These are phyloP conservation scores for Mytilinidion resinicola DNA, from an alignment of 495 filamentous ascomycete genomes.

Conservation along the genomic window DNA sequence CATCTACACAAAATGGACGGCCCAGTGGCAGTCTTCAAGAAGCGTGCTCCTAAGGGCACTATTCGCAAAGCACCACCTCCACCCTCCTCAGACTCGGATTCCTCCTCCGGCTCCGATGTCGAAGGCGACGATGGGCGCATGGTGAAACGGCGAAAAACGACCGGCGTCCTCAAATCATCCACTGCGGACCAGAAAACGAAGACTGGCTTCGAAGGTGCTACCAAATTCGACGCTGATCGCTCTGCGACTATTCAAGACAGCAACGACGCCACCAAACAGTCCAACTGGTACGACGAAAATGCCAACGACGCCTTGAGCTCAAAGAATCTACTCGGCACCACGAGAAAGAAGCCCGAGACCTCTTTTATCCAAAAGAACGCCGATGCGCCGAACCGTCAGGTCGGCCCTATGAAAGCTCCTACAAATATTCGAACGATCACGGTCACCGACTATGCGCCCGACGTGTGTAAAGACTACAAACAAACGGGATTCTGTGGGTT, in stretches of 20 bases:
- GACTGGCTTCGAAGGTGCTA: constrained; percentile 42
- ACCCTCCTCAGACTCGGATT: constrained; percentile 59
- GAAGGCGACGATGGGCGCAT: constrained; percentile 66
- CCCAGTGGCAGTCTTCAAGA: constrained; percentile 73
- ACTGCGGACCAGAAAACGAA: constrained; percentile 42
- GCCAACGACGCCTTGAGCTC: constrained; percentile 43
- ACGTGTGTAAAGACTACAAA: constrained; percentile 95
- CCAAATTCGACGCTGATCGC: constrained; percentile 55
- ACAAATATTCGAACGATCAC: constrained; percentile 90
- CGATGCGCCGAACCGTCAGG: constrained; percentile 61
- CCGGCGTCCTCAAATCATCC: constrained; percentile 51
- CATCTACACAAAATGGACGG: constrained; percentile 20
- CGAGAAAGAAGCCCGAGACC: constrained; percentile 41
- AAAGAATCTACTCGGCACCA: constrained; percentile 60
- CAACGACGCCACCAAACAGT: constrained; percentile 88
- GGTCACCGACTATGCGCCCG: constrained; percentile 83
- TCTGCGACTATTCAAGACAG: constrained; percentile 52
- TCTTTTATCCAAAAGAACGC: constrained; percentile 77
- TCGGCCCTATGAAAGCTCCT: constrained; percentile 83
- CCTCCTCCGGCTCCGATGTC: constrained; percentile 57
- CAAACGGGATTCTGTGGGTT: constrained; percentile 81
- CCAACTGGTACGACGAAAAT: constrained; percentile 84
- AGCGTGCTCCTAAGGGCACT: constrained; percentile 68
- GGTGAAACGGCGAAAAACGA: constrained; percentile 61
- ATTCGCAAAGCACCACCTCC: constrained; percentile 78